Conservation (phyloP, 2,329 filamentous ascomycete species). For the Pseudohalonectria lignicola region DNA sequence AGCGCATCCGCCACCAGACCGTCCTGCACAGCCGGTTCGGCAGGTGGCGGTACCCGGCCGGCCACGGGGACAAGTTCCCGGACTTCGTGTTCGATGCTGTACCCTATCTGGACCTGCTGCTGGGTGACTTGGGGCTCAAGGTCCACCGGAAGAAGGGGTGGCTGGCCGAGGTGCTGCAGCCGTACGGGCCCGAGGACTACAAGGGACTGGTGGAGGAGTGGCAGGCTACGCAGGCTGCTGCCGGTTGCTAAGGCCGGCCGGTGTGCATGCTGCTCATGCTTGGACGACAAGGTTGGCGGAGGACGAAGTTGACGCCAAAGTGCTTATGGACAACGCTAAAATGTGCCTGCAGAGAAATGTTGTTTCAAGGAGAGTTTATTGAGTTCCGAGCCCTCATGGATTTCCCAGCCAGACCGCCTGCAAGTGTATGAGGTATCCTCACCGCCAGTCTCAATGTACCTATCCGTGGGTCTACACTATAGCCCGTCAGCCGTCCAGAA, state of each 20-base stretch:
- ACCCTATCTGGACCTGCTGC: constrained; percentile 60
- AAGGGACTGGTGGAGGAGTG: constrained; percentile 41
- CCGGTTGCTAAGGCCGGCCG: not conserved
- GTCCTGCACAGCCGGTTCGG: constrained; percentile 58
- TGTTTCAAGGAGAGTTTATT: no score
- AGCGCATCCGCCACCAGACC: constrained; percentile 37
- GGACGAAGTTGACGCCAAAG: no score
- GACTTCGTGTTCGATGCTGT: constrained; percentile 70
- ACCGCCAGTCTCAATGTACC: no score
- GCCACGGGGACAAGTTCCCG: constrained; percentile 49
- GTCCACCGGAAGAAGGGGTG: constrained; percentile 42
- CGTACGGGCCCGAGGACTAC: constrained; percentile 52
- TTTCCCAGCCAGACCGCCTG: no score
- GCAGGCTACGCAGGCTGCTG: constrained; percentile 10
- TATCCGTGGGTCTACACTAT: no score
- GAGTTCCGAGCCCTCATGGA: no score
- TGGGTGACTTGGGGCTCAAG: constrained; percentile 53
- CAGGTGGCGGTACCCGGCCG: constrained; percentile 56
- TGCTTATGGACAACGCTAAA: no score
- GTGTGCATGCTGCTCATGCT: no score
- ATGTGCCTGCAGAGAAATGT: no score
- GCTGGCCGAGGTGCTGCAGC: constrained; percentile 37
- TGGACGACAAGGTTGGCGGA: no score
- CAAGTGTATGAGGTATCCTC: no score
- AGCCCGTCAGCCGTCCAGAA: no score